These are phyloP conservation scores for Nakataea oryzae DNA, from an alignment of 2,329 filamentous ascomycete species.

Conservation along the genomic window DNA sequence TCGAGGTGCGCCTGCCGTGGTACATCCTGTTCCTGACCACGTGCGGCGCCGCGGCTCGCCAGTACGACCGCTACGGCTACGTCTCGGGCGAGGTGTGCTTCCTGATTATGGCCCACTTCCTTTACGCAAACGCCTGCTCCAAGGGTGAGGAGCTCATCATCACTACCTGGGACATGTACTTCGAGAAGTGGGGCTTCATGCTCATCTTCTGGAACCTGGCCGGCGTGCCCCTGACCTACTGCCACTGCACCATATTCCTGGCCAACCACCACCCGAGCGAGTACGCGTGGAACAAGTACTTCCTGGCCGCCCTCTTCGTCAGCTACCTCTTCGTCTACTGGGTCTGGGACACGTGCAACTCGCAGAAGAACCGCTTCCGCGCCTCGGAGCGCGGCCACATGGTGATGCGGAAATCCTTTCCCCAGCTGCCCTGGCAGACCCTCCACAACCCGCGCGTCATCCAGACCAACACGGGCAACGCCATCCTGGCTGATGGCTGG, in stretches of 20 bases:
- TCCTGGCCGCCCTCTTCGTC: constrained; percentile 48
- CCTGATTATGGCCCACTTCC: constrained; percentile 66
- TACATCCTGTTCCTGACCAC: constrained; percentile 67
- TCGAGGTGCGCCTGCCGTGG: constrained; percentile 79
- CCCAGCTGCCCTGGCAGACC: constrained; percentile 69
- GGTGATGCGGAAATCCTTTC: constrained; percentile 61
- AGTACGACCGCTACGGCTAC: constrained; percentile 70
- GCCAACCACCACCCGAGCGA: constrained; percentile 61
- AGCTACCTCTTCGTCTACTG: constrained; percentile 69
- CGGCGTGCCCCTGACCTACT: constrained; percentile 71
- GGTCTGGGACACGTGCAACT: constrained; percentile 76
- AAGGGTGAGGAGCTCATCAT: constrained; percentile 78
- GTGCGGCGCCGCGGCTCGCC: constrained; percentile 57
- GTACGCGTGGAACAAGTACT: constrained; percentile 56
- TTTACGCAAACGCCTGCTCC: constrained; percentile 74
- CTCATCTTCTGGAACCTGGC: constrained; percentile 84
- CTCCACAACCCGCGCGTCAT: constrained; percentile 65
- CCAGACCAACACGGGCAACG: constrained; percentile 56
- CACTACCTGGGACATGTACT: constrained; percentile 82
- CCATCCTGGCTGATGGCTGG: constrained; percentile 68
- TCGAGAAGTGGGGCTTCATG: constrained; percentile 85
- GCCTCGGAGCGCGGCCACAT: constrained; percentile 56
- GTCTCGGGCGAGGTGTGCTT: constrained; percentile 65
- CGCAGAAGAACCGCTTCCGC: constrained; percentile 77
- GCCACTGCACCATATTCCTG: constrained; percentile 73